Percentiles rank a stretch among this genome's conserved stretches.
phyloP scores from a whole-genome alignment of 495 filamentous ascomycete genomes.

The Aspergillus bridgeri region DNA sequence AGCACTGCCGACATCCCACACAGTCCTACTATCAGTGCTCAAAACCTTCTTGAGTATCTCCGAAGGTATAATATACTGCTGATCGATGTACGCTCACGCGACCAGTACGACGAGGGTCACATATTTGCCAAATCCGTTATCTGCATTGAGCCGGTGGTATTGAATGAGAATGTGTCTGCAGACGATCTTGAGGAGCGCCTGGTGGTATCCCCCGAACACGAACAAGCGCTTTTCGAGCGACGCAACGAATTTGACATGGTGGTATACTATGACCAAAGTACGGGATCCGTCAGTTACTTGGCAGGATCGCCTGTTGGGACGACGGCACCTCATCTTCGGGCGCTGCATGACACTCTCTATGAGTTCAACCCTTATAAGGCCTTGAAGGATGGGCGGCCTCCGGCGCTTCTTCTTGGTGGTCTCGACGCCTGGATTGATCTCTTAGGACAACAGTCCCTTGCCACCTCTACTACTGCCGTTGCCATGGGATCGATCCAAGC shows the following conservation, averaged over 20 bases:
- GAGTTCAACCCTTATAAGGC: constrained; percentile 79
- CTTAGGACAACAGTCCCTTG: constrained; percentile 66
- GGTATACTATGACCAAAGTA: constrained; percentile 82
- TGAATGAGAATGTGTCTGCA: constrained; percentile 75
- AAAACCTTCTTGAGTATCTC: constrained; percentile 64
- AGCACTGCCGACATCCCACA: constrained; percentile 53
- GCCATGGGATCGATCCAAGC: constrained; percentile 44
- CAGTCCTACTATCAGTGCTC: constrained; percentile 60
- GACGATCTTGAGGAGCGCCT: constrained; percentile 80
- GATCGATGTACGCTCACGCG: constrained; percentile 81
- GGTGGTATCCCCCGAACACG: constrained; percentile 70
- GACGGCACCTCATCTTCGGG: constrained; percentile 58
- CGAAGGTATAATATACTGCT: constrained; percentile 63
- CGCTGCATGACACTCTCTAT: constrained; percentile 72
- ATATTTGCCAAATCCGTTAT: constrained; percentile 77
- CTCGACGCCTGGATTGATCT: constrained; percentile 81
- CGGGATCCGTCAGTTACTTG: constrained; percentile 51
- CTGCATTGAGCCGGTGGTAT: constrained; percentile 82
- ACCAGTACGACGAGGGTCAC: constrained; percentile 83
- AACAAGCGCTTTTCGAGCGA: constrained; percentile 69
- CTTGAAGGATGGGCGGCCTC: constrained; percentile 57
- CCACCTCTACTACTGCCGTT: constrained; percentile 53
- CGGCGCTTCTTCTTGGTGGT: constrained; percentile 77
- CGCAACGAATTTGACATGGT: constrained; percentile 80
- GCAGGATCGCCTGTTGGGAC: constrained; percentile 44